Evolutionary conservation across 257 asterid genomes (phyloP), one percentile per base, ranked within the genome.

Genomic region (Solanum chmielewskii): DNA sequence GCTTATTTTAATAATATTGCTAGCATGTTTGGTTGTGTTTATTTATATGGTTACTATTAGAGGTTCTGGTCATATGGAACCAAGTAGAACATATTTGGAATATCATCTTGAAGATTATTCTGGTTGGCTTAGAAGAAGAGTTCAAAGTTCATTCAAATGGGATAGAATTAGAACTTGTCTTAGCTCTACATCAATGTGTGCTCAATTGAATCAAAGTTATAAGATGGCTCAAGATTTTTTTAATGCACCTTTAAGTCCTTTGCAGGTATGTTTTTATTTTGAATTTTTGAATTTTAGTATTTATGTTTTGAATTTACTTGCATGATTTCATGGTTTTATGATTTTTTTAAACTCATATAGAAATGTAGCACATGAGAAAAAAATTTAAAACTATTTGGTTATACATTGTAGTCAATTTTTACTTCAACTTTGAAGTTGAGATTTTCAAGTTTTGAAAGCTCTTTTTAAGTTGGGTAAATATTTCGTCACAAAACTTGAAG

Each of bases 171-270:
- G 93, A 75, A 86, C 86, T 8, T 96, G 99, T 76, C 94, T 96
- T 35, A 94, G 98, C 88, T 92, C 97, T n/a, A 83, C 94, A 3
- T 91, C 87, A 23, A 91, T 89, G 92, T 96, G 99, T 68, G 92
- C 91, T 25, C 94, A 93, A 91, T 71, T 96, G 91, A 96, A 93
- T 60, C 98, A 96, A 92, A 96, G 92, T 44, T 96, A 94, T 47
- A 85, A 91, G 4, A 93, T 92, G 96, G 98, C 99, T 83, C 99
- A 94, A 90, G 98, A 96, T 94, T 96, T 96, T 92, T 96, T 96
- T 90, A 90, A 93, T 89, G 98, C 98, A 9, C 96, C 78, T 74
- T 92, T 96, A 88, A 92, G 85, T 52, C 98, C 99, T 2, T 70
- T 96, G 88, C 98, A 96, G 97, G 99, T 96, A 88, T n/a, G 37